These are phyloP conservation scores for Diaporthe sp. DNA, from an alignment of 2,329 filamentous ascomycete species.

Conservation along the genomic window DNA sequence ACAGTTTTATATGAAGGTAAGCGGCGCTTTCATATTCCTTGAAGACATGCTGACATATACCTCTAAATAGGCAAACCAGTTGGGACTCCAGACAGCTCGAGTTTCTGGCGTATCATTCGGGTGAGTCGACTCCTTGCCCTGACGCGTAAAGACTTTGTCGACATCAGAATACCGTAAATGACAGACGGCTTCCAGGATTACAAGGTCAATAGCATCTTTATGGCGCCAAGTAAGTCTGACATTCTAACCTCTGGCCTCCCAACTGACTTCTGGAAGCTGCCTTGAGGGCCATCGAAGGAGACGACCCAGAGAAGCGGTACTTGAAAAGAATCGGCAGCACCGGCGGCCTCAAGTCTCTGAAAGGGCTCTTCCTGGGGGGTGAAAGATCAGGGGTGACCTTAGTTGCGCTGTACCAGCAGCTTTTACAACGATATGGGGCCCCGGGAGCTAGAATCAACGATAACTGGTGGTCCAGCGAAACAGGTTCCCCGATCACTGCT, in stretches of 20 bases:
- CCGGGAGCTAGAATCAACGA: background rate
- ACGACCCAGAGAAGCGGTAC: background rate
- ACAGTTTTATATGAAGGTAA: background rate
- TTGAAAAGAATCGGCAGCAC: background rate
- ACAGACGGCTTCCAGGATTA: background rate
- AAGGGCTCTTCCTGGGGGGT: background rate
- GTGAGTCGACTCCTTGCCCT: background rate
- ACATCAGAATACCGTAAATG: background rate
- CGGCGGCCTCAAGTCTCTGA: background rate
- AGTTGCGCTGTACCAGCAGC: background rate
- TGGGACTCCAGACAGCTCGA: background rate
- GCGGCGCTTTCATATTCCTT: accelerated
- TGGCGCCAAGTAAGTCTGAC: background rate
- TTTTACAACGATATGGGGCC: background rate
- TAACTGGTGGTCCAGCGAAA: background rate
- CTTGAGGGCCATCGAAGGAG: background rate
- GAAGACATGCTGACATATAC: background rate
- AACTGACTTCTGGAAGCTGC: background rate
- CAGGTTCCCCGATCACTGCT: background rate
- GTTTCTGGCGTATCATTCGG: background rate
- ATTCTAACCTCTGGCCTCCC: accelerated
- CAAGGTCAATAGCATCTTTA: background rate
- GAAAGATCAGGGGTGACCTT: background rate
- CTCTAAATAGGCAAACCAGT: background rate
- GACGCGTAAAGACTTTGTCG: background rate